Percentiles rank a stretch among this genome's conserved stretches.
These are phyloP conservation scores for Fereydounia khargensis DNA, from an alignment of 1,284 basidiomycete genomes.

Conservation along the genomic window DNA sequence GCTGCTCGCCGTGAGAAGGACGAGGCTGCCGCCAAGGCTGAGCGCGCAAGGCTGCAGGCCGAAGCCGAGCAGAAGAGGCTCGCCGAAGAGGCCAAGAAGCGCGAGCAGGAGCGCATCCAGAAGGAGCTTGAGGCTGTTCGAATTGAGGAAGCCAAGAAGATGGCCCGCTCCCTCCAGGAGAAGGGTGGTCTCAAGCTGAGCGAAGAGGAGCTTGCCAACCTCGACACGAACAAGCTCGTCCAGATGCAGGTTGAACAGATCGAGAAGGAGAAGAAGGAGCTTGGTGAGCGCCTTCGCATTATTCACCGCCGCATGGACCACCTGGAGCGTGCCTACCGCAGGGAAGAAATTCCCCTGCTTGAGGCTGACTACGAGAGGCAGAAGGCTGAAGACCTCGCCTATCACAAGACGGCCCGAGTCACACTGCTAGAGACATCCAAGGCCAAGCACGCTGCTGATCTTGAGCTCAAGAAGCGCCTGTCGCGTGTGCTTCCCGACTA, in stretches of 20 bases:
- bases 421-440: conserved; percentile 64
- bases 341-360: conserved; percentile 85
- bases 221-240: conserved; percentile 86
- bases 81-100: conserved; percentile 72
- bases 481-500: conserved; percentile 76
- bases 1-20: conserved; percentile 85
- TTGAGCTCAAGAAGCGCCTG: conserved; percentile 77
- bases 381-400: conserved; percentile 69
- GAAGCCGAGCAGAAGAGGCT: conserved; percentile 70
- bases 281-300: conserved; percentile 78
- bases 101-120: conserved; percentile 75
- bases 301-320: conserved; percentile 90
- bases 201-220: conserved; percentile 72
- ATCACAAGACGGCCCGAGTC: conserved; percentile 63
- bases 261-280: conserved; percentile 93
- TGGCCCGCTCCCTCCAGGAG: conserved; percentile 80
- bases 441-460: conserved; percentile 68
- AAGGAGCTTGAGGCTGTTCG: conserved; percentile 80
- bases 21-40: conserved; percentile 76
- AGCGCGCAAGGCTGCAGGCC: conserved; percentile 62
- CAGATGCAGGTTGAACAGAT: conserved; percentile 72
- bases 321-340: conserved; percentile 89
- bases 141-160: conserved; percentile 82
- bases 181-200: conserved; percentile 82
- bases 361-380: conserved; percentile 84